Percentiles rank a stretch among this genome's conserved stretches.
Evolutionary conservation across 2,329 filamentous ascomycete genomes (phyloP).

Genomic region (Lomentospora prolificans): DNA sequence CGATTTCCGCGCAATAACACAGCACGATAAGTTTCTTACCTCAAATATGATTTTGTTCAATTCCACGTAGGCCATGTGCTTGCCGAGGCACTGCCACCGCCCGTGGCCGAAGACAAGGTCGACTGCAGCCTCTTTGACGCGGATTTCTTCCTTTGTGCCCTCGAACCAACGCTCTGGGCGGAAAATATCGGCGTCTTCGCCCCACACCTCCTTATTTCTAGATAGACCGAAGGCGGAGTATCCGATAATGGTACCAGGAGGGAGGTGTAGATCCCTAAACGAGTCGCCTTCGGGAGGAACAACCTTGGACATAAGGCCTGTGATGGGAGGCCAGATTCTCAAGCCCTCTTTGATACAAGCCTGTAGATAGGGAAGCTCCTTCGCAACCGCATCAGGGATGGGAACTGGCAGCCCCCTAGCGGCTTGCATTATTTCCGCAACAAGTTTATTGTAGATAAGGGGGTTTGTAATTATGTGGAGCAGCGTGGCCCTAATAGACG

Average conservation of each 20-base stretch:
- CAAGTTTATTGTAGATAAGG: constrained; percentile 33
- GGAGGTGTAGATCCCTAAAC: constrained; percentile 22
- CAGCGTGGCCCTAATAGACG: constrained; percentile 40
- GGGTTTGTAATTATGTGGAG: constrained; percentile 41
- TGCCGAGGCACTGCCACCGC: constrained; percentile 27
- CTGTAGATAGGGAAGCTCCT: constrained; percentile 30
- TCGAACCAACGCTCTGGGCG: constrained; percentile 28
- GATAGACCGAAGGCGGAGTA: constrained; percentile 26
- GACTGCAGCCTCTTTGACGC: constrained; percentile 24
- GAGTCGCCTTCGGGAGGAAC: constrained; percentile 20
- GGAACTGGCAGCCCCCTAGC: constrained; percentile 9
- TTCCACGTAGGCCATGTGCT: constrained; percentile 27
- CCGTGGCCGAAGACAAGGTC: constrained; percentile 31
- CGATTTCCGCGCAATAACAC: not conserved
- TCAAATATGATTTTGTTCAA: constrained; percentile 30
- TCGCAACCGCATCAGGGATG: constrained; percentile 23
- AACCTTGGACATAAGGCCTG: constrained; percentile 26
- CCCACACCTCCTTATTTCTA: constrained; percentile 23
- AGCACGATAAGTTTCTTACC: constrained; percentile 15
- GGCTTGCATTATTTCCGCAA: constrained; percentile 30
- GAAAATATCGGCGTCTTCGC: constrained; percentile 23
- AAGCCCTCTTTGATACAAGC: constrained; percentile 40
- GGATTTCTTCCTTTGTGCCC: constrained; percentile 18
- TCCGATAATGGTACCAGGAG: constrained; percentile 21
- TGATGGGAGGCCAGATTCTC: constrained; percentile 26